phyloP scores from a whole-genome alignment of 1,284 basidiomycete species.

The Grifola frondosa region DNA sequence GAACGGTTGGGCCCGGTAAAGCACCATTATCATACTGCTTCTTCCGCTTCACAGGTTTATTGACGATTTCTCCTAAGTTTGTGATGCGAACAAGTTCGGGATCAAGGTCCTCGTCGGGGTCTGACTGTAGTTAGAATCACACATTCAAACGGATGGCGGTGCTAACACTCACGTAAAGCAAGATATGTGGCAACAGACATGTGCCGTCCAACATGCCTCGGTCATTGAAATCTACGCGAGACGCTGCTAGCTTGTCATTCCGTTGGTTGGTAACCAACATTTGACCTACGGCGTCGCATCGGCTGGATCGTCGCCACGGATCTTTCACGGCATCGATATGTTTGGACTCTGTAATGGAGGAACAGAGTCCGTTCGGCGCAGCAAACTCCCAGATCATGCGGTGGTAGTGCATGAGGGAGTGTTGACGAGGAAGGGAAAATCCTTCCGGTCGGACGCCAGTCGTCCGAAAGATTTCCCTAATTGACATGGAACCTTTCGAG shows the following conservation, averaged over 20 bases:
- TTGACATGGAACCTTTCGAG: conserved; percentile 10
- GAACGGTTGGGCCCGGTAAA: too few relatives aligned
- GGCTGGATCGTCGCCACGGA: conserved; percentile 21
- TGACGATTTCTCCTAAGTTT: too few relatives aligned
- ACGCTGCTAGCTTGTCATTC: conserved; percentile 13
- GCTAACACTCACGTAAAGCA: too few relatives aligned
- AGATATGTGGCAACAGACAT: too few relatives aligned
- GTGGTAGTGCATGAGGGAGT: conserved; percentile 8
- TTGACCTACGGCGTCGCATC: conserved; percentile 15
- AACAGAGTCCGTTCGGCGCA: conserved; percentile 21
- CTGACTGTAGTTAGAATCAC: too few relatives aligned
- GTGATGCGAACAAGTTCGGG: too few relatives aligned
- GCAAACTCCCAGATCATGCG: conserved; percentile 13
- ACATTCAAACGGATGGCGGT: too few relatives aligned
- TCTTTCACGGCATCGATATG: conserved; percentile 24
- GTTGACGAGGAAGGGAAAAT: conserved; percentile 19
- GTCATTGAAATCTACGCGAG: conserved; percentile 8
- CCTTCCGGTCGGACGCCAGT: conserved; percentile 9
- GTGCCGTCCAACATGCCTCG: conserved; percentile 1
- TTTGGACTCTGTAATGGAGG: conserved; percentile 23
- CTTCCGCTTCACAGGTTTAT: too few relatives aligned
- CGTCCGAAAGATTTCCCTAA: conserved; percentile 9
- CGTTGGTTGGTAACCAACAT: conserved; percentile 18
- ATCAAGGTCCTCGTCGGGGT: too few relatives aligned
- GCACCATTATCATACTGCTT: too few relatives aligned